Conservation (phyloP, 2,329 filamentous ascomycete species). For the Claviceps sorghi region DNA sequence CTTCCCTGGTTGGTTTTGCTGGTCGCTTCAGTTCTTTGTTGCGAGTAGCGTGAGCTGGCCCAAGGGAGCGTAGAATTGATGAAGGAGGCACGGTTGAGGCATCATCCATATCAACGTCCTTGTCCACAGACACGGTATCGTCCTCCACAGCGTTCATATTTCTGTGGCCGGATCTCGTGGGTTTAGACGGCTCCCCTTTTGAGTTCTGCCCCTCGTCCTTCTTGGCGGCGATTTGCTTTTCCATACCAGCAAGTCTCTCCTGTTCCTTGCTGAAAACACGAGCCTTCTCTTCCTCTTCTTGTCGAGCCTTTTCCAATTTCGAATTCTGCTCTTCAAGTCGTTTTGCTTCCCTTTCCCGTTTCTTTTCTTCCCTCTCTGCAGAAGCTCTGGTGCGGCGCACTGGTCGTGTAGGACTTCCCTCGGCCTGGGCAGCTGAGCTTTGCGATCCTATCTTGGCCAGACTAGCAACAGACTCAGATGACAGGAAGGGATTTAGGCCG, state of each 20-base stretch:
- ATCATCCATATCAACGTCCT: constrained; percentile 43
- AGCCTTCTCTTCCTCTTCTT: constrained; percentile 57
- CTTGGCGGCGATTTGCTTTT: constrained; percentile 36
- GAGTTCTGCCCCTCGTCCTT: constrained; percentile 34
- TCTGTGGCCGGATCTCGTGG: constrained; percentile 36
- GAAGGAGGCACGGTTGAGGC: constrained; percentile 44
- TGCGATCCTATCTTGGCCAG: constrained; percentile 11
- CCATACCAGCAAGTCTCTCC: constrained; percentile 37
- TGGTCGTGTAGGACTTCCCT: constrained; percentile 28
- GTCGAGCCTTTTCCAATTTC: constrained; percentile 52
- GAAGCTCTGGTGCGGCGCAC: constrained; percentile 42
- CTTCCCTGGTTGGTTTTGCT: constrained; percentile 47
- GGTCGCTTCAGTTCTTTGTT: constrained; percentile 43
- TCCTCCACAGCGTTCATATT: constrained; percentile 27
- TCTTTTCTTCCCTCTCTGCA: constrained; percentile 48
- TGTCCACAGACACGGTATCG: constrained; percentile 16
- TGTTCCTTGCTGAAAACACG: constrained; percentile 43
- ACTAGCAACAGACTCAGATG: constrained; percentile 32
- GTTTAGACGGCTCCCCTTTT: constrained; percentile 27
- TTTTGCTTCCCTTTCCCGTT: constrained; percentile 50
- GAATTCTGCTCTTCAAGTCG: constrained; percentile 44
- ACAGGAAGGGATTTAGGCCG: constrained; percentile 27
- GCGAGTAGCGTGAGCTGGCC: constrained; percentile 32
- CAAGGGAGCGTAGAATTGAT: constrained; percentile 38
- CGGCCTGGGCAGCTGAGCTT: constrained; percentile 7